Evolutionary conservation across 2,329 filamentous ascomycete genomes (phyloP).

Genomic region (Fusarium sp.): DNA sequence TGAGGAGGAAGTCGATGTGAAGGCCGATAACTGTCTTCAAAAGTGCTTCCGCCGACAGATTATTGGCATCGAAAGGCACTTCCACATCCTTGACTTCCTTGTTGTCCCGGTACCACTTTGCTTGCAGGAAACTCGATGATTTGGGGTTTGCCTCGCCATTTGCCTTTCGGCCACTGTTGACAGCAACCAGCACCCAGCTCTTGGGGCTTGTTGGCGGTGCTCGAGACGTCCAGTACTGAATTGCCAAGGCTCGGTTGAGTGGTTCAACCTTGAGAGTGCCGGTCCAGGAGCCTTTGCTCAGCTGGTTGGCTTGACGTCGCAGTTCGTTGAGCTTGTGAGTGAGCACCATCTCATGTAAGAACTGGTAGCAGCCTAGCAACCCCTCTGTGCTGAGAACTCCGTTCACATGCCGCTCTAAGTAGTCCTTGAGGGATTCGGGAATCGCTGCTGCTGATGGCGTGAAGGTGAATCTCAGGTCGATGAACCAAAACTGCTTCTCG

Average conservation of each 20-base stretch:
- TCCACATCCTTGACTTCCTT: slow-evolving; percentile 77
- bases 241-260: slow-evolving; percentile 82
- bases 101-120: slow-evolving; percentile 88
- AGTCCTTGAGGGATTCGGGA: slow-evolving; percentile 70
- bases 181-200: slow-evolving; percentile 91
- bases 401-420: slow-evolving; percentile 80
- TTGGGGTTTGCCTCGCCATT: slow-evolving; percentile 54
- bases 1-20: slow-evolving; percentile 79
- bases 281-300: slow-evolving; percentile 80
- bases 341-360: slow-evolving; percentile 87
- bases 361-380: slow-evolving; percentile 83
- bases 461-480: slow-evolving; percentile 90
- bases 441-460: slow-evolving; percentile 73
- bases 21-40: slow-evolving; percentile 79
- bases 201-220: slow-evolving; percentile 68
- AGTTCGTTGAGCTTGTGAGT: slow-evolving; percentile 92
- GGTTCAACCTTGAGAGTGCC: slow-evolving; percentile 82
- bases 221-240: slow-evolving; percentile 90
- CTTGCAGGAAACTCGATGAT: slow-evolving; percentile 65
- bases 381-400: slow-evolving; percentile 76
- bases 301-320: slow-evolving; percentile 77
- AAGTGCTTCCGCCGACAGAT: slow-evolving; percentile 79
- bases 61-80: slow-evolving; percentile 74
- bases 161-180: slow-evolving; percentile 72
- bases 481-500: slow-evolving; percentile 89